Evolutionary conservation across 2,329 filamentous ascomycete genomes (phyloP), one percentile per base, ranked within the genome.

Genomic region (Epichloe bromicola): DNA sequence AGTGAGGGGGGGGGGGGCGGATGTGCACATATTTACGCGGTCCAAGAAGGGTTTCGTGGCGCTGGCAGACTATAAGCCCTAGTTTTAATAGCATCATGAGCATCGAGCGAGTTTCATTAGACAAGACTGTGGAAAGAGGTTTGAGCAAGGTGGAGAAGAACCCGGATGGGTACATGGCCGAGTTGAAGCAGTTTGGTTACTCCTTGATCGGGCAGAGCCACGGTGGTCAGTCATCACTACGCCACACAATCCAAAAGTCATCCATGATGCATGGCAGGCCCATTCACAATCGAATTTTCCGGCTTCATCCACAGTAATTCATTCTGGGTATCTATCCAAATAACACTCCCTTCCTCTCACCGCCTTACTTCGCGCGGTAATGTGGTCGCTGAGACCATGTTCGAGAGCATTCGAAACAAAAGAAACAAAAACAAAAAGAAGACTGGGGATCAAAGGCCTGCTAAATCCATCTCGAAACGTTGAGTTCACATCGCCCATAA

Each of bases 11-110:
- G n/a, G n/a, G n/a, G n/a, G n/a, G n/a, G n/a, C n/a, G n/a, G 23
- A 7, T 26, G 23, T 26, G 41, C 71, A 76, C 58, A 70, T 74
- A 48, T 76, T 61, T 53, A 66, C 63, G 17, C 58, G 60, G 36
- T 69, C 64, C 51, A 71, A 69, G 51, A 54, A 61, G 53, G 55
- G 58, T 12, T 75, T 70, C 59, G 53, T 74, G 49, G 51, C 60
- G 34, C 53, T 74, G 49, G 55, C 55, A 3, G 63, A 67, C 44
- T 66, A 57, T 10, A 67, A 65, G 54, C 64, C 66, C 20, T 62
- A 66, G 46, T 69, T 67, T 51, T 60, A 70, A 20, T 60, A 48
- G 11, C 67, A 62, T 45, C 72, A 72, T 52, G 51, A 56, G 3
- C 60, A 63, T 12, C 57, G 60, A 5, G 54, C 59, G 4, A 60